Conservation (phyloP, 768 basidiomycete species). For the Dacryopinax spathularia region DNA sequence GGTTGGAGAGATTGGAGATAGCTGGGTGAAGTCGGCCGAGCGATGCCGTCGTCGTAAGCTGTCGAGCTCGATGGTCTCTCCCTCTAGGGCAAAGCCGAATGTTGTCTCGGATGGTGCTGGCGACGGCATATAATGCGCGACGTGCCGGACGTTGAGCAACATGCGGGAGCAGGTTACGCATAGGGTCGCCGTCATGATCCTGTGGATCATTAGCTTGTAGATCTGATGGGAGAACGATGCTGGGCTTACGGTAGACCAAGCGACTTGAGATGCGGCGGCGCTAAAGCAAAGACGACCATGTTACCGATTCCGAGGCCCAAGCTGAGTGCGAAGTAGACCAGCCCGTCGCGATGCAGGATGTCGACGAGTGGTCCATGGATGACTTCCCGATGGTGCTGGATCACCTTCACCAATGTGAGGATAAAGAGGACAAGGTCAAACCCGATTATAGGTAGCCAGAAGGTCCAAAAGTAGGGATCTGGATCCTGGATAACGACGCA, state of each 20-base stretch:
- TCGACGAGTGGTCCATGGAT: neutral
- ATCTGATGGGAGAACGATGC: neutral
- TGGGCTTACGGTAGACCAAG: neutral
- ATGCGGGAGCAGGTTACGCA: slow-evolving; percentile 1
- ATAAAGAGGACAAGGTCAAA: neutral
- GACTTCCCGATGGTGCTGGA: neutral
- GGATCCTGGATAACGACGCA: neutral
- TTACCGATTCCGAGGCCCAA: neutral
- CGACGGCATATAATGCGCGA: neutral
- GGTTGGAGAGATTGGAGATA: neutral
- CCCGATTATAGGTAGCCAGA: neutral
- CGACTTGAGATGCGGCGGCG: neutral
- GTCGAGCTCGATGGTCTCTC: neutral
- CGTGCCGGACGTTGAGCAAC: neutral
- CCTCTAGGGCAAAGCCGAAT: neutral
- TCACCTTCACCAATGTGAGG: neutral
- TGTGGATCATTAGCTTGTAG: neutral
- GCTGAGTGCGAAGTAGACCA: neutral
- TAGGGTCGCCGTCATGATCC: neutral
- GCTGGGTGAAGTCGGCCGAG: neutral
- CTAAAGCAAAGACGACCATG: neutral
- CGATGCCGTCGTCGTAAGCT: neutral
- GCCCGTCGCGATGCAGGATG: neutral
- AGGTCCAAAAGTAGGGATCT: neutral
- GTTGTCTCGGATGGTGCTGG: neutral